Evolutionary conservation across 2,329 filamentous ascomycete genomes (phyloP), one percentile per base, ranked within the genome.

Genomic region (Teratosphaeria pseudoeucalypti): DNA sequence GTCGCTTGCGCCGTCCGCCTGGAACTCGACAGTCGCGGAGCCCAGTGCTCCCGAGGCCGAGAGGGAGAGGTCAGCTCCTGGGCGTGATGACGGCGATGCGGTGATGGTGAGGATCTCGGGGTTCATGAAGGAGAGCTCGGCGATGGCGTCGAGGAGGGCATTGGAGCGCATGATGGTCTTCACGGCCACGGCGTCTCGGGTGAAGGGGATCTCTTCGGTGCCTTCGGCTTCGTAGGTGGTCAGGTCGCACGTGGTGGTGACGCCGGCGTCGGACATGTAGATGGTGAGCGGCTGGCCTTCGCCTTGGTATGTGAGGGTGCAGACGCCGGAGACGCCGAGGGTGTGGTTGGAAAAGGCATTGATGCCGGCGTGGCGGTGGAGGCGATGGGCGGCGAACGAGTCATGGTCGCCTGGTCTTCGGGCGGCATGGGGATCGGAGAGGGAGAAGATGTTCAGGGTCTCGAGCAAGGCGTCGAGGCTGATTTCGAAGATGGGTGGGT

Each of bases 101-200:
- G 73, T 77, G 43, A 82, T 82, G 5, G 82, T 84, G 1, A 73
- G 32, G 47, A 61, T 63, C 12, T 64, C 60, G 0, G 90, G 91
- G n/a, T 82, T 84, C 29, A 91, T 87, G 1, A 80, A 80, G 37
- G 79, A 78, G 12, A 87, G 81, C 70, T 92, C 89, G 1, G 82
- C 81, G 49, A 92, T 78, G 16, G 86, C 85, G 68, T 92, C 88
- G 11, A 88, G 81, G 4, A 92, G 81, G 74, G 83, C 87, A 37
- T 82, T 82, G 11, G 87, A 84, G 65, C 87, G 88, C 88, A 96
- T 96, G 71, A 99, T 97, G 61, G 96, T 90, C 73, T 97, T 99
- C 77, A 96, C 88, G 9, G 85, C 80, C 9, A 97, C 79, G 57
- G 86, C 83, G 56, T 90, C 83, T 34, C 91, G 84, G 68, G 92